Percentiles rank a stretch among this genome's conserved stretches.
These are phyloP conservation scores for Lachnum nothofagi DNA, from an alignment of 2,329 filamentous ascomycete species.

Conservation along the genomic window DNA sequence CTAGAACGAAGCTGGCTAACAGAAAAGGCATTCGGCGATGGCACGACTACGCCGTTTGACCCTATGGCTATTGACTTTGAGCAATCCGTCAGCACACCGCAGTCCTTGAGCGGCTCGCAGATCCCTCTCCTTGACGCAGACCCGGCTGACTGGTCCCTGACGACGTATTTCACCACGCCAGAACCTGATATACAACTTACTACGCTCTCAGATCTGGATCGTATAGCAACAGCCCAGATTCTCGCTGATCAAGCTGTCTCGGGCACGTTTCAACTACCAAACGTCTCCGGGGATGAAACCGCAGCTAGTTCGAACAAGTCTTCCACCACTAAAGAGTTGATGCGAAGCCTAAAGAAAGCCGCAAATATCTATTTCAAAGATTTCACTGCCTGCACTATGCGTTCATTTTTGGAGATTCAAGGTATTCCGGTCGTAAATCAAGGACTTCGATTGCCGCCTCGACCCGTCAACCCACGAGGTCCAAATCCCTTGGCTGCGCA, in stretches of 20 bases:
- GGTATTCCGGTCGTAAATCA: slow-evolving; percentile 52
- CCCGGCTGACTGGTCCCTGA: slow-evolving; percentile 39
- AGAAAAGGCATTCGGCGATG: slow-evolving; percentile 26
- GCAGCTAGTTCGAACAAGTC: slow-evolving; percentile 10
- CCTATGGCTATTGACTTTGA: slow-evolving; percentile 28
- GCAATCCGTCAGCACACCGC: slow-evolving; percentile 23
- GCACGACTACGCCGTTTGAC: slow-evolving; percentile 30
- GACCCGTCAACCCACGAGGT: slow-evolving; percentile 26
- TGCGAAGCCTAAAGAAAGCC: slow-evolving; percentile 43
- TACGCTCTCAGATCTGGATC: slow-evolving; percentile 48
- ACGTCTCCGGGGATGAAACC: slow-evolving; percentile 4
- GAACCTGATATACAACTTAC: slow-evolving; percentile 40
- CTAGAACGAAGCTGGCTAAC: slow-evolving; percentile 30
- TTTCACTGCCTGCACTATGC: slow-evolving; percentile 40
- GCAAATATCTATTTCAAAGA: slow-evolving; percentile 42
- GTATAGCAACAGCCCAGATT: slow-evolving; percentile 64
- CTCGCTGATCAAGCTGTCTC: slow-evolving; percentile 65
- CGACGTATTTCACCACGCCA: slow-evolving; percentile 54
- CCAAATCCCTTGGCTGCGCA: slow-evolving; percentile 32
- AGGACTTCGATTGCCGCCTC: slow-evolving; percentile 42
- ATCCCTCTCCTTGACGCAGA: slow-evolving; percentile 30
- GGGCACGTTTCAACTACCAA: slow-evolving; percentile 37
- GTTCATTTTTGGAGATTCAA: slow-evolving; percentile 51
- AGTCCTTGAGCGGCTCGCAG: slow-evolving; percentile 25
- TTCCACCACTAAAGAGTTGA: slow-evolving; percentile 25